A percentile compares a stretch with the other conserved stretches of the same genome.
Evolutionary conservation across 179 eudicot species (phyloP).

Genomic region (Silene vulgaris): DNA sequence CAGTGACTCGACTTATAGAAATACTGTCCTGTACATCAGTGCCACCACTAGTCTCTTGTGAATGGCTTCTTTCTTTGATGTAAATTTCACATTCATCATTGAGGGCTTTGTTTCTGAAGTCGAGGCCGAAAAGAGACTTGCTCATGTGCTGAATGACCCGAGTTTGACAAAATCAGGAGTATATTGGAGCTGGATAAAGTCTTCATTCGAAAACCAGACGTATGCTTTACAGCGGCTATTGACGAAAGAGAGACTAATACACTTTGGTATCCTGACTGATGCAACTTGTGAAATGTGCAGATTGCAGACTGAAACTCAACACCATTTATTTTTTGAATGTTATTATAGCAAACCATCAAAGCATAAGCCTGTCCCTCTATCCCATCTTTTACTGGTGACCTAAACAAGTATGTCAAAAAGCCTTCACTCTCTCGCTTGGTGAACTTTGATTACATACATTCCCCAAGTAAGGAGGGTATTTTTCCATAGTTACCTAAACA

Average conservation of each 20-base stretch:
- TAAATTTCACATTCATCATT: constrained; percentile 30
- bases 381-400: neutral
- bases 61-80: no score
- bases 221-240: constrained; percentile 1
- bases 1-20: no score
- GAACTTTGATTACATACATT: neutral
- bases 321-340: no score
- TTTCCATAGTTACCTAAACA: no score
- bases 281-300: no score
- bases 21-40: no score
- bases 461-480: no score
- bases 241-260: no score
- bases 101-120: constrained; percentile 78
- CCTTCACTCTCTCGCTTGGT: neutral
- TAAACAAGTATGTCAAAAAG: neutral
- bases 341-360: neutral
- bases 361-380: neutral
- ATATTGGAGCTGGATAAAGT: constrained; percentile 87
- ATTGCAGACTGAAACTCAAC: no score
- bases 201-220: constrained; percentile 67
- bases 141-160: constrained; percentile 73
- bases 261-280: no score
- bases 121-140: constrained; percentile 70
- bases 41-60: no score
- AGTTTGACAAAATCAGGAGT: constrained; percentile 79